These are phyloP conservation scores for Pontederia crassipes DNA, from an alignment of 176 grass and related monocot genomes.

Conservation along the genomic window DNA sequence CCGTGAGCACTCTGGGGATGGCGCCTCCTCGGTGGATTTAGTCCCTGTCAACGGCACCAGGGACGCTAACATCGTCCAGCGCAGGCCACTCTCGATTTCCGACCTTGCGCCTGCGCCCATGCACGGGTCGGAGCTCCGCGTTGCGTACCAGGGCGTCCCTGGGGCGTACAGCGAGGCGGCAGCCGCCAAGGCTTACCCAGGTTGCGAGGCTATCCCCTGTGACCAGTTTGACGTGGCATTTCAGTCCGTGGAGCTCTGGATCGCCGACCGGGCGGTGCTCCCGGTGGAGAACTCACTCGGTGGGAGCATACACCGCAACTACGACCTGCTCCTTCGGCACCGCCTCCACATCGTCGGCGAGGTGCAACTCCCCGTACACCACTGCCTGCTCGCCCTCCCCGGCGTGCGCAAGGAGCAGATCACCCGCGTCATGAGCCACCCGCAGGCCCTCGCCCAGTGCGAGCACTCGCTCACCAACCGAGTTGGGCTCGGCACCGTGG, in stretches of 20 bases:
- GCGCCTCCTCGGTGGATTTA: neutral
- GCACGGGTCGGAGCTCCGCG: constrained; percentile 1
- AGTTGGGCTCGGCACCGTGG: neutral
- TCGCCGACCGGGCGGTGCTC: constrained; percentile 2
- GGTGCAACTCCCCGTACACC: constrained; percentile 5
- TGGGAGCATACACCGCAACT: constrained; percentile 2
- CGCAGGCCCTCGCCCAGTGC: constrained; percentile 5
- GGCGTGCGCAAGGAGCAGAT: neutral
- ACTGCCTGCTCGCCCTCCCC: constrained; percentile 3
- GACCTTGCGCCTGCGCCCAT: neutral
- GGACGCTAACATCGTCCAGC: no score
- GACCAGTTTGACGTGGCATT: constrained; percentile 4
- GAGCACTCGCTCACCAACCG: neutral
- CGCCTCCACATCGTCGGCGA: constrained; percentile 6
- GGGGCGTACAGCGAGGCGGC: constrained; percentile 6
- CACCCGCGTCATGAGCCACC: constrained; percentile 4
- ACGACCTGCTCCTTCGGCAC: constrained; percentile 4
- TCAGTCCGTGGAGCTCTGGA: constrained; percentile 1
- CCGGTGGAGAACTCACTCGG: constrained; percentile 5
- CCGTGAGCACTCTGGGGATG: neutral
- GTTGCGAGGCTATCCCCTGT: neutral
- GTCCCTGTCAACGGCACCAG: neutral
- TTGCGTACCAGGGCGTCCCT: constrained; percentile 5
- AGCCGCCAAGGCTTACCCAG: constrained; percentile 1
- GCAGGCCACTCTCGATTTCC: neutral